Evolutionary conservation across 2,329 filamentous ascomycete genomes (phyloP), one percentile per base, ranked within the genome.

Genomic region (Xylariaceae sp.): DNA sequence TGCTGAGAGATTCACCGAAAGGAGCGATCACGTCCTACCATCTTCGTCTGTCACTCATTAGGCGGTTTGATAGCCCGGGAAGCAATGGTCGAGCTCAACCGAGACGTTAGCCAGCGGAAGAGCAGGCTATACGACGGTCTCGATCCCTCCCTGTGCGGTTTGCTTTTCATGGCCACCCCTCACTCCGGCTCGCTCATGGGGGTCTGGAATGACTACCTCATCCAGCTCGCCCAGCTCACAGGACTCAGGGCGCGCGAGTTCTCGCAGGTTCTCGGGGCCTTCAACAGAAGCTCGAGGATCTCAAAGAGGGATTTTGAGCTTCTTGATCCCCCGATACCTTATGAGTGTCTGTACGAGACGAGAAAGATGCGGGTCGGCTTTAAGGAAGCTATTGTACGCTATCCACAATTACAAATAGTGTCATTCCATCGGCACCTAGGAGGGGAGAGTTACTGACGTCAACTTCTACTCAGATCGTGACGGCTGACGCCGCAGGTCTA

Each of bases 41-140:
- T 43, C 5, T 43, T 43, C 20, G 32, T 43, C 20, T 43, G 32
- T 23, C 32, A 43, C 22, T 43, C 40, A 4, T 33, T 43, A 12
- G 40, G 40, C 21, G 40, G 40, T 19, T 10, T 43, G 10, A 33
- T 43, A n/a, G 40, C 22, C 23, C 40, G 40, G 17, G 32, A 43
- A 21, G 40, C 34, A 43, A 36, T 36, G 33, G 17, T 36, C 33
- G 11, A 36, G 33, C 19, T 36, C 10, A 14, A 36, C 17, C 7
- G 17, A 14, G 11, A 14, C 6, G 10, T 16, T 19, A 6, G n/a
- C n/a, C n/a, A n/a, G n/a, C n/a, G n/a, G n/a, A n/a, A n/a, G n/a
- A n/a, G n/a, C n/a, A n/a, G 19, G 7, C 33, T 14, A 16, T 36
- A 36, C 33, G 11, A 36, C 11, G 33, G 33, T 16, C 33, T 36